phyloP scores from a whole-genome alignment of 768 basidiomycete species.

The Pulveroboletus sp. region DNA sequence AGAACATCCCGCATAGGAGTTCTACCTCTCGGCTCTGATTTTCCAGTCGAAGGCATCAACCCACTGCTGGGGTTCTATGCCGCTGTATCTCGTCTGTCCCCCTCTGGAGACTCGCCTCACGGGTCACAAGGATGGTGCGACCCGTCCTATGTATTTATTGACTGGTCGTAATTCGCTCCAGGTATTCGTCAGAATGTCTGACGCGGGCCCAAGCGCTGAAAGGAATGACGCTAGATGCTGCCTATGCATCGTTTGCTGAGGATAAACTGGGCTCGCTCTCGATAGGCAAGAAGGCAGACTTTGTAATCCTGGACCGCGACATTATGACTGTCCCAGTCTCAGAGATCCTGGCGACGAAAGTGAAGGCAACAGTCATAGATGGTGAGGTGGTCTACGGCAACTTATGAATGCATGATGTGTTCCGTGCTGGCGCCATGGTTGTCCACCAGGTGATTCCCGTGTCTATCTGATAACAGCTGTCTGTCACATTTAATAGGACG shows the following conservation, averaged over 20 bases:
- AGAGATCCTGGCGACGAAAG: constrained; percentile 64
- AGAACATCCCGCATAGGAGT: constrained; percentile 50
- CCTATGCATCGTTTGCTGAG: constrained; percentile 83
- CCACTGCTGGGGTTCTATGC: constrained; percentile 90
- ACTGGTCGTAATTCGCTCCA: constrained; percentile 25
- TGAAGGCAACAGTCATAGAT: constrained; percentile 70
- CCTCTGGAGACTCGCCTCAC: constrained; percentile 74
- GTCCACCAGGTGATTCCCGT: not conserved
- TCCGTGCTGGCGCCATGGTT: not conserved
- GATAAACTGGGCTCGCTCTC: constrained; percentile 64
- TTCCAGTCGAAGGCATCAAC: constrained; percentile 89
- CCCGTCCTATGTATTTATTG: not conserved
- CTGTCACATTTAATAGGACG: not conserved
- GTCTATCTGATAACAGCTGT: not conserved
- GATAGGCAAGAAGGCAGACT: constrained; percentile 82
- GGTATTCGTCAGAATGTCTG: constrained; percentile 73
- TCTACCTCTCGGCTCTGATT: constrained; percentile 86
- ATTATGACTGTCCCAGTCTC: constrained; percentile 60
- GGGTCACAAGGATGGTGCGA: constrained; percentile 77
- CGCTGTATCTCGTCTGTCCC: constrained; percentile 67
- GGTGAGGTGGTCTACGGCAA: constrained; percentile 62
- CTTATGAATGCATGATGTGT: constrained; percentile 18
- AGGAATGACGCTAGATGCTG: constrained; percentile 87
- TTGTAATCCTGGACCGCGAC: constrained; percentile 76
- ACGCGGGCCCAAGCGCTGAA: constrained; percentile 79